phyloP scores from a whole-genome alignment of 2,329 filamentous ascomycete species.

The Aspergillus terreus region DNA sequence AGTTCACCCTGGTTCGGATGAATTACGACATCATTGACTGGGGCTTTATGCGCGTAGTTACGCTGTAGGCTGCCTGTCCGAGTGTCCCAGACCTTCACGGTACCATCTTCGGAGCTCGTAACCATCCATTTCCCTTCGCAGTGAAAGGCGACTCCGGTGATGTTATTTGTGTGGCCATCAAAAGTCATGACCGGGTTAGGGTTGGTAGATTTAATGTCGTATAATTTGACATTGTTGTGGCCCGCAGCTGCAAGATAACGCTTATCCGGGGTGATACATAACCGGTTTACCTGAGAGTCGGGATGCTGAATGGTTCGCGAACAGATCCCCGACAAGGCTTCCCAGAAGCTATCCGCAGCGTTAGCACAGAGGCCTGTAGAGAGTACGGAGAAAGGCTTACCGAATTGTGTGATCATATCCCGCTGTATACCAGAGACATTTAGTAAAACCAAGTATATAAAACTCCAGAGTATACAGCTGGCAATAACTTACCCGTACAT shows the following conservation, averaged over 20 bases:
- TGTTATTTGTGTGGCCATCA: conserved; percentile 91
- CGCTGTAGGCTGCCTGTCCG: conserved; percentile 80
- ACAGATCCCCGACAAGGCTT: conserved; percentile 95
- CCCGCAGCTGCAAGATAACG: conserved; percentile 82
- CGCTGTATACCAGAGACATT: conserved; percentile 42
- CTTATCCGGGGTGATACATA: conserved; percentile 98
- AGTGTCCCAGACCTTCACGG: conserved; percentile 96
- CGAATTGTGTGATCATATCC: conserved; percentile 74
- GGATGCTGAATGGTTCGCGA: conserved; percentile 97
- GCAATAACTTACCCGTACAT: conserved; percentile 54
- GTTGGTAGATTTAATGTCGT: conserved; percentile 98
- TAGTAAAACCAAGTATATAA: neutral
- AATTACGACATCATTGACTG: conserved; percentile 98
- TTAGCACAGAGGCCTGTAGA: neutral
- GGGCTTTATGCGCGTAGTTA: conserved; percentile 83
- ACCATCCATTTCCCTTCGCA: conserved; percentile 99
- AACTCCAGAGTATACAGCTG: neutral
- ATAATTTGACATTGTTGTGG: conserved; percentile 88
- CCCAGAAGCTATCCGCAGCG: conserved; percentile 73
- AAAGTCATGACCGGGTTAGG: conserved; percentile 90
- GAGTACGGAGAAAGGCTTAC: conserved; percentile 40
- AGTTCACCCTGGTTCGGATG: conserved; percentile 98
- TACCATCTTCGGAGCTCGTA: conserved; percentile 92
- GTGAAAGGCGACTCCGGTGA: conserved; percentile 95
- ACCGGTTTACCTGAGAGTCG: conserved; percentile 95